Conservation (phyloP, 2,329 filamentous ascomycete species). For the Metarhizium humberi region DNA sequence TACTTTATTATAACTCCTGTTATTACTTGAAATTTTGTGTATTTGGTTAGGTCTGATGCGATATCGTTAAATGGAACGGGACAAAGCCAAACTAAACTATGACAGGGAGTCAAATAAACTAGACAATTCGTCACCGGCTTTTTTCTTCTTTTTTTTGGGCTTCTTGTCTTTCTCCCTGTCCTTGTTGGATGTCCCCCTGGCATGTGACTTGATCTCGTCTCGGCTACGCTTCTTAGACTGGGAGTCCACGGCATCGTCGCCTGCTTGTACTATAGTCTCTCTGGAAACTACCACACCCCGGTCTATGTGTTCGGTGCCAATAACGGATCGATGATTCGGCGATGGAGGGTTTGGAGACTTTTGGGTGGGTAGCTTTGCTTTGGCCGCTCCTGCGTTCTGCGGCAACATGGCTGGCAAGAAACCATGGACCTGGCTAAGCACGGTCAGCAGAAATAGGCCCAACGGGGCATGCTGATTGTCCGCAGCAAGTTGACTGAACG, state of each 20-base stretch:
- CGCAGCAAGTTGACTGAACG: slow-evolving; percentile 61
- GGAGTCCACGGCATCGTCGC: neutral
- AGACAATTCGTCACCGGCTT: slow-evolving; percentile 58
- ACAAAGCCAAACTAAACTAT: neutral
- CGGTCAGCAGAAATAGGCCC: slow-evolving; percentile 58
- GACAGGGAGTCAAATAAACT: slow-evolving; percentile 56
- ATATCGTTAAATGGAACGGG: neutral
- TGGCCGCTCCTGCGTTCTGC: neutral
- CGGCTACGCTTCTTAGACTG: slow-evolving; percentile 2
- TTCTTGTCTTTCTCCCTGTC: slow-evolving; percentile 11
- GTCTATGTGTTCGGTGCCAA: slow-evolving; percentile 9
- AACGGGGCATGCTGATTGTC: slow-evolving; percentile 66
- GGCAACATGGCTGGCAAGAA: slow-evolving; percentile 29
- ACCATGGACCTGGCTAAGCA: slow-evolving; percentile 49
- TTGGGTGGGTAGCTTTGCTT: neutral
- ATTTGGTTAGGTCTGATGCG: neutral
- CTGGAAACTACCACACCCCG: slow-evolving; percentile 21
- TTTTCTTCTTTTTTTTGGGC: slow-evolving; percentile 44
- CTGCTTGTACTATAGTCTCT: slow-evolving; percentile 6
- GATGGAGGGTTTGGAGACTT: neutral
- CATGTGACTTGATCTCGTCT: neutral
- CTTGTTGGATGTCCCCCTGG: neutral
- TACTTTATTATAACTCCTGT: neutral
- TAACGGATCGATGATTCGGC: neutral
- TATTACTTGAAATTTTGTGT: neutral